Evolutionary conservation across 176 grass and related monocot species (phyloP), one percentile per base, ranked within the genome.

Genomic region (Typha latifolia): DNA sequence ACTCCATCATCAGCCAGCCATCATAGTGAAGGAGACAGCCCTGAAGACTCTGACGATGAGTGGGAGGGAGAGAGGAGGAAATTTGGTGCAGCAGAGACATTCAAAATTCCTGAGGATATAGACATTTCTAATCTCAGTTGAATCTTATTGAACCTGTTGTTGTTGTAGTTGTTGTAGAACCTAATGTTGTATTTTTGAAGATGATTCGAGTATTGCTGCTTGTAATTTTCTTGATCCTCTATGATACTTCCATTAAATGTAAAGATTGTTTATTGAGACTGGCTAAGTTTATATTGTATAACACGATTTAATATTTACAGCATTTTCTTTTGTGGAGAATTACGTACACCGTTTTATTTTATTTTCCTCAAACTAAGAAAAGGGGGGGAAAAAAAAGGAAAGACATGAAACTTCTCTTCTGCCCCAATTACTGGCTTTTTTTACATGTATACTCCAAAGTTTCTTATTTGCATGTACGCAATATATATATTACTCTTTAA

Each of bases 71-170:
- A 72, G 5, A 81, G 57, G 63, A 53, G 11, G 47, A 66, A 63
- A 63, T 62, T 73, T 73, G 70, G 61, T 49, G 59, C 62, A 62
- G 90, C 90, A 1, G 82, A 62, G 2, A 93, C 90, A 23, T 93
- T 93, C 76, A 93, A 88, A 65, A 29, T 93, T 50, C 85, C 90
- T 1, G 85, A 93, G 0, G 75, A 85, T 15, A 70, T 93, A 1
- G 90, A 88, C 1, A 75, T 85, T 12, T 49, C 85, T 1, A 81
- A 85, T 18, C 73, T 93, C 69, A 88, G 89, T 47, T 93, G 50
- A 71, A 15, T 19, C 62, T 67, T 24, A 10, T 10, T 10, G 5
- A 43, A 10, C 37, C 37, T 43, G 34, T 1, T 43, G 32, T 9
- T 53, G 0, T 0, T 8, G 6, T 3, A 21, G 13, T 55, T 66